Evolutionary conservation across 495 filamentous ascomycete genomes (phyloP), one percentile per base, ranked within the genome.

Genomic region (Melanomma pulvis-pyrius): DNA sequence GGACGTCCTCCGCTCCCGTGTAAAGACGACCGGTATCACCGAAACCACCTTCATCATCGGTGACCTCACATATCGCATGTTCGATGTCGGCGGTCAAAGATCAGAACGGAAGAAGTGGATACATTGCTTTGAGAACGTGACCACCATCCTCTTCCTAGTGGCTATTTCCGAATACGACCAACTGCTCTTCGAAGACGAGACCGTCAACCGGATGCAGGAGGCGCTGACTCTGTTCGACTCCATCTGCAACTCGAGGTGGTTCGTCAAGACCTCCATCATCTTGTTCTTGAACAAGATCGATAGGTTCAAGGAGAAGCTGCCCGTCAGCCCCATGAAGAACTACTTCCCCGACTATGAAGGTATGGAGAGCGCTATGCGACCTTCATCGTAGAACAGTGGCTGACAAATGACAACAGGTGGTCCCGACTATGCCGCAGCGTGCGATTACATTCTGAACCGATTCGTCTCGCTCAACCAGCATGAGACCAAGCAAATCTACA

Each of bases 71-170:
- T 98, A 97, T 77, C 88, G 92, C 55, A 98, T 98, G 94, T 97
- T 98, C 80, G 94, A 98, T 73, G 94, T 98, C 63, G 94, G 94
- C 71, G 94, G 94, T 56, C 94, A 98, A 77, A 82, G 94, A 69
- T 98, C 96, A 24, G 94, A 98, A 71, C 89, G 94, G 56, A 98
- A 98, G 84, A 98, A 98, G 79, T 98, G 94, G 94, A 97, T 98
- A 69, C 94, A 98, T 74, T 97, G 94, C 79, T 98, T 98, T 76
- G 94, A 98, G 74, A 96, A 96, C 72, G 94, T 98, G 66, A 93
- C 92, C 61, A 90, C 89, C 74, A 81, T 98, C 39, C 82, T 98
- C 49, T 98, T 98, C 79, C 85, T 98, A 73, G 94, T 96, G 53
- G 94, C 94, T 34, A 88, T 98, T 68, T 96, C 92, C 63, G 94